These are phyloP conservation scores for Aspergillus asperescens DNA, from an alignment of 495 filamentous ascomycete genomes.

Conservation along the genomic window DNA sequence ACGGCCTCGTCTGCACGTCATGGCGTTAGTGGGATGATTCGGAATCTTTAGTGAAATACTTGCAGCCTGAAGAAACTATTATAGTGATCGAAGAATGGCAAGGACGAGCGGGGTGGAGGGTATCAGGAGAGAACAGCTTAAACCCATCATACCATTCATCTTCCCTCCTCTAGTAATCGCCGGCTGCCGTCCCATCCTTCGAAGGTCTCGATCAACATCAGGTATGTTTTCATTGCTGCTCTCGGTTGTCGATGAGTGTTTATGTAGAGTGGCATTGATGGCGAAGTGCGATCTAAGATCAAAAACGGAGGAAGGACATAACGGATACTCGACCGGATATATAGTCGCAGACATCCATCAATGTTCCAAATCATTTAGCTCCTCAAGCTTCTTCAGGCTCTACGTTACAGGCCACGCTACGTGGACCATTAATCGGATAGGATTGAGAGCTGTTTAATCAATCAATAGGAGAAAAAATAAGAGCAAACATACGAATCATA, in stretches of 20 bases:
- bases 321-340: not conserved
- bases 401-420: constrained; percentile 22
- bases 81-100: not conserved
- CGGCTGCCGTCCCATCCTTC: no score
- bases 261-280: not conserved
- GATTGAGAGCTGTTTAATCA: constrained; percentile 17
- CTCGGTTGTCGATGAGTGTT: not conserved
- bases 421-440: constrained; percentile 29
- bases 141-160: not conserved
- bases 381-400: not conserved
- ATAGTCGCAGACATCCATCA: not conserved
- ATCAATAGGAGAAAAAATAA: constrained; percentile 15
- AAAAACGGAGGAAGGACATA: no score
- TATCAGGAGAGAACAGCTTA: not conserved
- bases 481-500: constrained; percentile 20
- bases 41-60: not conserved
- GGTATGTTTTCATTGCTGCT: not conserved
- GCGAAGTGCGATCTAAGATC: no score
- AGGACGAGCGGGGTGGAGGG: not conserved
- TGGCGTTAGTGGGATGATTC: not conserved
- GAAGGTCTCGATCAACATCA: no score
- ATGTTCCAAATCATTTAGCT: constrained; percentile 7
- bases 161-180: no score
- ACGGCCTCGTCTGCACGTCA: not conserved
- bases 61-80: constrained; percentile 5